Percentiles rank a stretch among this genome's conserved stretches.
phyloP scores from a whole-genome alignment of 352 stramenopile genomes.

The Phytopythium cucurbitacearum region DNA sequence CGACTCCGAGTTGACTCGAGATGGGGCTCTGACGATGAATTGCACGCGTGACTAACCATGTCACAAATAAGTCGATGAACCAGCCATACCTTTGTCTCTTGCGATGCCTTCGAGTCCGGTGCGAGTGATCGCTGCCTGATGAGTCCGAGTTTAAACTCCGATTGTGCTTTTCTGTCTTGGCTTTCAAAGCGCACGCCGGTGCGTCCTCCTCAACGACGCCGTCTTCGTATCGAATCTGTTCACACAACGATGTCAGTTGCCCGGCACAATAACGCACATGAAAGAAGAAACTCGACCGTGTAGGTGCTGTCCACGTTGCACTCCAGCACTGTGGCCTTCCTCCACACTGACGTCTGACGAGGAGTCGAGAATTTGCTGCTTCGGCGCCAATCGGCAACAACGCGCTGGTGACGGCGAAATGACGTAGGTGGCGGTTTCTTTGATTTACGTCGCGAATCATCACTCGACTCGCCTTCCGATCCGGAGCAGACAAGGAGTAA shows the following conservation, averaged over 20 bases:
- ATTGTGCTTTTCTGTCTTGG: constrained; percentile 9
- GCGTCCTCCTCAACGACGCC: constrained; percentile 53
- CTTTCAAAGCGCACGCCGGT: constrained; percentile 27
- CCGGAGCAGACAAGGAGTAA: constrained; percentile 21
- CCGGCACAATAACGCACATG: constrained; percentile 2
- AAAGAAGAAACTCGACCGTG: constrained; percentile 13
- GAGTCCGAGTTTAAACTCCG: constrained; percentile 6
- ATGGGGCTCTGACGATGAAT: neutral
- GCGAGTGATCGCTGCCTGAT: neutral
- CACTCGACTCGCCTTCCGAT: constrained; percentile 23
- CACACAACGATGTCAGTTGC: neutral
- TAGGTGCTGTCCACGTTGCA: constrained; percentile 35
- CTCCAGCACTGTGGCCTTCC: constrained; percentile 23
- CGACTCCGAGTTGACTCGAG: constrained; percentile 28
- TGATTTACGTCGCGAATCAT: constrained; percentile 6
- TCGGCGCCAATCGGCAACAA: constrained; percentile 31
- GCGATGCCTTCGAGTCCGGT: constrained; percentile 2
- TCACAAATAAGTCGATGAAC: neutral
- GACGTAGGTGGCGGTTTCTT: constrained; percentile 1
- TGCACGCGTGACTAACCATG: neutral
- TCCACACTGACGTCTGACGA: constrained; percentile 19
- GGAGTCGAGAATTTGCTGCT: constrained; percentile 36
- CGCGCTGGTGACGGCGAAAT: constrained; percentile 27
- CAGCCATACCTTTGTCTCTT: constrained; percentile 1
- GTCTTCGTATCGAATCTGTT: constrained; percentile 46